Base-by-base conservation (phyloP, 2,329 filamentous ascomycete genomes). In the Sphaerulina populicola region DNA sequence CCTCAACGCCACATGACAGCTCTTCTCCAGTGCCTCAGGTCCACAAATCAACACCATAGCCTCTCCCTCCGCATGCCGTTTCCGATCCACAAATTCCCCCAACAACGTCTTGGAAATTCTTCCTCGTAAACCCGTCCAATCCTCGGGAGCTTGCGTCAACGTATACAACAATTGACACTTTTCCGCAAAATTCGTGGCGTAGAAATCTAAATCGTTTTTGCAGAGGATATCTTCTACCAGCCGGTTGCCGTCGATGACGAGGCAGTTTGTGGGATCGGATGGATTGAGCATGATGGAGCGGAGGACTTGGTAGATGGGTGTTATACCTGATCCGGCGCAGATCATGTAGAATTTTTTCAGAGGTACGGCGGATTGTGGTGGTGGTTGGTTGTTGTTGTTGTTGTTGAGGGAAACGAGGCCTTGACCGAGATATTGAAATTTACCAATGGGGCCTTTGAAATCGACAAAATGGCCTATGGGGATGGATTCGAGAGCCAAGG, bases 291-390 rank as follows among this genome's bases (percentile, higher is more conserved):
- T 77, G 0, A 94, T 79, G 0, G 86, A 84, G 6, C 86, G 75
- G 47, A 94, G 72, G 2, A 94, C 86, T 63, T 93, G 86, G 65
- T 83, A 93, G 57, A 95, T 86, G 0, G 90, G 90, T n/a, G 90
- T 95, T 62, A 96, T 85, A 0, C 90, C 90, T n/a, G 81, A 87
- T 5, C 90, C 90, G 11, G 79, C 90, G 60, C 87, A 93, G 30
- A 95, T 82, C 88, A 95, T 94, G 64, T 86, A 74, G 67, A 95
- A 88, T 10, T 77, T 77, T 47, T 76, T 78, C 1, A 94, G 78
- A 0, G 60, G 68, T n/a, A n/a, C n/a, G n/a, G n/a, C n/a, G n/a
- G n/a, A n/a, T n/a, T n/a, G n/a, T 8, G 82, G 72, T 51, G 73
- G 36, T 2, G 18, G 18, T 15, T 72, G 74, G 0, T 78, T n/a